Evolutionary conservation across 1,284 basidiomycete genomes (phyloP), one percentile per base, ranked within the genome.

Genomic region (Pyrrhoderma lamaoense): DNA sequence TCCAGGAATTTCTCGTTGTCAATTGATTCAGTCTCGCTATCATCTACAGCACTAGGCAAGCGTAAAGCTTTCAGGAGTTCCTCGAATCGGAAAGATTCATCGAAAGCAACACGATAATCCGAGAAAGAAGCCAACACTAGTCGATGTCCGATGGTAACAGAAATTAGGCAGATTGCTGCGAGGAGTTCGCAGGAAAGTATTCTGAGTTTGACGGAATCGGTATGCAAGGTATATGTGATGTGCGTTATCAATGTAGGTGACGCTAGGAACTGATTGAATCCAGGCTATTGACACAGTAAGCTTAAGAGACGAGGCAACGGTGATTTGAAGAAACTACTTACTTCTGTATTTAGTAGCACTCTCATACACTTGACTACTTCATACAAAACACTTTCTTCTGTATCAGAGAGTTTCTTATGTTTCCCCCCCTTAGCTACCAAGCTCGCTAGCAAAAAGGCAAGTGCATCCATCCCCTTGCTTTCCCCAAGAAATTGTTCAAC

Each of bases 331-430:
- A 16, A 45, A 40, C 49, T 36, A 64, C 82, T 62, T 61, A 90
- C 90, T 67, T 89, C 82, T 1, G 87, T 93, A 61, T 95, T 95
- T 59, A 93, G 71, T 8, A 95, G 67, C 0, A 88, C 86, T 35
- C 91, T 73, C 31, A 95, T 67, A 62, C 89, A 93, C 63, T 86
- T 90, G 59, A 92, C 74, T 27, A 82, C 67, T 61, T 93, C 90
- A 31, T 84, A 63, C 18, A 92, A 67, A 1, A 85, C 77, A 3
- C 73, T 77, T n/a, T 76, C 77, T 61, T 89, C 85, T 18, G 77
- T 66, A 46, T 92, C 87, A 4, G 65, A 75, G 25, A 85, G 61
- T 35, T 62, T 66, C 58, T 72, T 77, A 63, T 75, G 68, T 67
- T 82, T 82, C 23, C 80, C 76, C 23, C 74, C 75, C 59, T 79